Evolutionary conservation across 108 stramenopile species (phyloP), one percentile per base, ranked within the genome.

Genomic region (Pseudonitzschia pungens): DNA sequence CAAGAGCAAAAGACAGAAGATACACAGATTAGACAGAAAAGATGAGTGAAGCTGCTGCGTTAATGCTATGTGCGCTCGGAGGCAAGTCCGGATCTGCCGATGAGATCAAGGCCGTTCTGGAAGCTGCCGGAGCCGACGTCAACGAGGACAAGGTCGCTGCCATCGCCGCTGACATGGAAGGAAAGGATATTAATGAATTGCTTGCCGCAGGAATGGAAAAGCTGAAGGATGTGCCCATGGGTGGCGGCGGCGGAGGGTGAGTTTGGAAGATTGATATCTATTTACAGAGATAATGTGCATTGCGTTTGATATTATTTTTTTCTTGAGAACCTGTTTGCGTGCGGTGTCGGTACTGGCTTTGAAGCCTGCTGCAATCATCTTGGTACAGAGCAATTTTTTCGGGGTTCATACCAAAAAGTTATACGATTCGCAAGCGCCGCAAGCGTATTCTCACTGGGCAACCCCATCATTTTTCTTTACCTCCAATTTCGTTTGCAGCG

Each of bases 141-240:
- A 80, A 91, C 66, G 92, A 89, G 31, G 92, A 92, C 56, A 71
- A 73, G 42, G 74, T 96, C 52, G 42, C 92, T 22, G 70, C 76
- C 32, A 74, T 96, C 22, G 71, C 82, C n/a, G 88, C 81, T 18
- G 92, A 91, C 64, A 45, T 92, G 41, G 92, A 89, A 50, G 95
- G 92, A 68, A 96, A 96, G 82, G 86, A 90, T 76, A 65, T 93
- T 36, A 87, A 90, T 71, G 95, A 90, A 64, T 67, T 96, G 64
- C 67, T 93, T 59, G 89, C 85, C 40, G 88, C 80, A 14, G 95
- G 95, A 70, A 89, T 92, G 88, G 92, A 81, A 65, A 92, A 92
- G 72, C 69, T 96, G 77, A 96, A 96, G 89, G 92, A 96, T 83
- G 91, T 96, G 20, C 92, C 92, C 43, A 86, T 96, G 83, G 95